Evolutionary conservation across 257 asterid species (phyloP).

Genomic region (Solanum chmielewskii): DNA sequence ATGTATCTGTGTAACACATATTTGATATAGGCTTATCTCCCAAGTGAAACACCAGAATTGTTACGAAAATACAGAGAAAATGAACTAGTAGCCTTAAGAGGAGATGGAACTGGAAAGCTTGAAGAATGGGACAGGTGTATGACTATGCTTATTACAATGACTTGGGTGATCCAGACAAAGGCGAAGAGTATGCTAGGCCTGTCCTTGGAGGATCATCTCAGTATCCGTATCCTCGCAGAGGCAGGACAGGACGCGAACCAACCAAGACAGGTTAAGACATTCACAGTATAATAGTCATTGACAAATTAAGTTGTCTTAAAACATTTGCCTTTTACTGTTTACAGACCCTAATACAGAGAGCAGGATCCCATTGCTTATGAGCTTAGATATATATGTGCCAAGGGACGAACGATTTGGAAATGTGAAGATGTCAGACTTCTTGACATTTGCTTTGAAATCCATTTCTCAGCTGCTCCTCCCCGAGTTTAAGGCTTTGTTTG

Average conservation of each 20-base stretch:
- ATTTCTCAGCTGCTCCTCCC: constrained; percentile 10
- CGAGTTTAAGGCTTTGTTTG: constrained; percentile 2
- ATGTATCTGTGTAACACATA: background rate
- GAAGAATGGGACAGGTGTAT: constrained; percentile 35
- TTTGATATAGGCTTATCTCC: constrained; percentile 19
- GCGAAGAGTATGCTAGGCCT: constrained; percentile 4
- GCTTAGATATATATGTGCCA: constrained; percentile 23
- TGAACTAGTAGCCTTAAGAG: constrained; percentile 18
- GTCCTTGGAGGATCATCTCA: constrained; percentile 21
- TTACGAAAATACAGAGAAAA: constrained; percentile 15
- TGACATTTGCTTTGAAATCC: constrained; percentile 11
- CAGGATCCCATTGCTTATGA: constrained; percentile 7
- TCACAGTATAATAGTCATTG: background rate
- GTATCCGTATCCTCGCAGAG: constrained; percentile 11
- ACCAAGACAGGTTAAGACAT: constrained; percentile 1
- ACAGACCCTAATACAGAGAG: constrained; percentile 17
- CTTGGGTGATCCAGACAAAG: constrained; percentile 26
- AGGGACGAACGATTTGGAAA: constrained; percentile 29
- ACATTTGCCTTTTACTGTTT: background rate
- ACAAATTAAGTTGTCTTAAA: background rate
- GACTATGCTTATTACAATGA: constrained; percentile 33
- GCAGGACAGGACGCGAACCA: constrained; percentile 3
- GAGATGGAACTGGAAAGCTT: constrained; percentile 21
- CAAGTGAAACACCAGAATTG: constrained; percentile 21
- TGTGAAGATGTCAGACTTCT: constrained; percentile 17